Evolutionary conservation across 2,329 filamentous ascomycete species (phyloP).

Genomic region (Penicillium frequentans): DNA sequence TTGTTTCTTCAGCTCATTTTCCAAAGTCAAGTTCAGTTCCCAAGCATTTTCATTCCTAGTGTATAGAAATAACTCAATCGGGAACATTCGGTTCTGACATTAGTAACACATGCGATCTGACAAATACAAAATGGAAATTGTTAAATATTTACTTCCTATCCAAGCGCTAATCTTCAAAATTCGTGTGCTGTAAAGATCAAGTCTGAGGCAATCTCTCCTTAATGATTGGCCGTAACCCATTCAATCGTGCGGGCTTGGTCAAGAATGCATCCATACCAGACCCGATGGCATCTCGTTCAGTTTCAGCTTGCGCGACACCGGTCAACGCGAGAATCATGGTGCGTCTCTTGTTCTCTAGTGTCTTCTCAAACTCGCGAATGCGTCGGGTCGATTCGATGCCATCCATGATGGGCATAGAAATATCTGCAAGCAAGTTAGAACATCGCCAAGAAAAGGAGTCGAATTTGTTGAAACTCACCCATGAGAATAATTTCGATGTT

Average conservation of each 20-base stretch:
- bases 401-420: conserved; percentile 40
- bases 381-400: conserved; percentile 31
- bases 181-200: neutral
- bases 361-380: conserved; percentile 22
- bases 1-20: no score
- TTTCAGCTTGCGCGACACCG: conserved; percentile 8
- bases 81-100: neutral
- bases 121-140: neutral
- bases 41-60: no score
- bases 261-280: conserved; percentile 8
- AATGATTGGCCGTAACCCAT: neutral
- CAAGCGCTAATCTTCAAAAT: neutral
- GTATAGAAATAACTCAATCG: no score
- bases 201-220: neutral
- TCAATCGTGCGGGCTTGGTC: conserved; percentile 7
- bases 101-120: neutral
- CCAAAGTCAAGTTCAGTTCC: no score
- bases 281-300: conserved; percentile 2
- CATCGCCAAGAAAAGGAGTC: neutral
- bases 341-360: neutral
- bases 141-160: neutral
- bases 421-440: conserved; percentile 21
- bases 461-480: conserved; percentile 6
- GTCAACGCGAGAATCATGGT: conserved; percentile 4
- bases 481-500: conserved; percentile 17